Evolutionary conservation across 176 grass and related monocot species (phyloP), one percentile per base, ranked within the genome.

Genomic region (Lolium perenne): DNA sequence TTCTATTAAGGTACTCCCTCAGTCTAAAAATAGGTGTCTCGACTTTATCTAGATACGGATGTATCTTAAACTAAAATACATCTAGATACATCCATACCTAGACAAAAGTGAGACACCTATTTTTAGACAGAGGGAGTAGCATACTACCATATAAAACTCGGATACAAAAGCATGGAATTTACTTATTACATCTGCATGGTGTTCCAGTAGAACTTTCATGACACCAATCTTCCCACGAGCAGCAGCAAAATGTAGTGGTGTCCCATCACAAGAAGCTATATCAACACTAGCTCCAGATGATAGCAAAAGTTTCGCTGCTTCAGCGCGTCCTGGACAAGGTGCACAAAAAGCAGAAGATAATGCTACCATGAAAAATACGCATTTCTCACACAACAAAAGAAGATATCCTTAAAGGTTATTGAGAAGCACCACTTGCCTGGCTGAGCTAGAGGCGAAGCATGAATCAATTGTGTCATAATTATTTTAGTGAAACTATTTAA

Each of bases 151-250:
- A 49, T 74, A 74, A 45, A 74, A 8, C 45, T 49, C 43, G 45
- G 49, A 74, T 49, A 74, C 20, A 73, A 73, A 73, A 70, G 18
- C 66, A 70, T 70, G 66, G 38, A 70, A 74, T 74, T 23, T 25
- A 74, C n/a, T 74, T 25, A 74, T 74, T 74, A 74, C 71, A 74
- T 74, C 71, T 23, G 71, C 71, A 25, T 74, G 11, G n/a, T 74
- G 45, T 41, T 73, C 43, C 45, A 74, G 13, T 4, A 49, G 71
- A 23, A 74, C 43, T 74, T 74, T 74, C 43, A 74, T 74, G 43
- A 74, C 71, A 74, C 43, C 71, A 74, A 74, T 25, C 71, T 14
- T 74, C 71, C 71, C 43, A 49, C 1, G 3, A n/a, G n/a, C n/a
- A 74, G 45, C 71, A 74, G 71, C 71, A 25, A 49, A 7, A 74